Conservation (phyloP, 495 filamentous ascomycete species). For the Penicillium canariense region DNA sequence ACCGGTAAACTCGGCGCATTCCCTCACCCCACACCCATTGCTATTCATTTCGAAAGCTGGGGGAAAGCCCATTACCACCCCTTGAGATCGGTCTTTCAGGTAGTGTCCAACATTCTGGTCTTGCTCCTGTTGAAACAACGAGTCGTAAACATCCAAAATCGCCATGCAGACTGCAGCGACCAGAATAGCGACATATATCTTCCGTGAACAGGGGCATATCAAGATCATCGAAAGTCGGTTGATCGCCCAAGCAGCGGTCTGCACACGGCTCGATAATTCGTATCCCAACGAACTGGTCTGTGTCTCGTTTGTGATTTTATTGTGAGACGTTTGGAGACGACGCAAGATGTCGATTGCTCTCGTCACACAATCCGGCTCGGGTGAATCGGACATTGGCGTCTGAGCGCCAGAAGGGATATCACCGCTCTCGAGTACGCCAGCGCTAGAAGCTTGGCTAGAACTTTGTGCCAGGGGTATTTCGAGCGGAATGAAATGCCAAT, state of each 20-base stretch:
- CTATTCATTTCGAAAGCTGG: neutral
- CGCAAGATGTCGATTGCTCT: constrained; percentile 1
- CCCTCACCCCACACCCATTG: neutral
- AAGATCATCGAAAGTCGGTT: constrained; percentile 14
- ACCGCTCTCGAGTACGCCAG: no score
- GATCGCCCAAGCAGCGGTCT: constrained; percentile 2
- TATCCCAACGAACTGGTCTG: neutral
- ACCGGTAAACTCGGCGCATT: neutral
- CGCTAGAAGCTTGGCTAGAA: neutral
- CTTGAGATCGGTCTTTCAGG: neutral
- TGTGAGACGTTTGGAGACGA: neutral
- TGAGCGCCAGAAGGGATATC: neutral
- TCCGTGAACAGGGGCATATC: constrained; percentile 16
- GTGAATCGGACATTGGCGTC: neutral
- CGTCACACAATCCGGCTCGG: constrained; percentile 6
- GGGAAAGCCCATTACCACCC: neutral
- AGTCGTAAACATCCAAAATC: constrained; percentile 17
- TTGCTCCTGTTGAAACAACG: neutral
- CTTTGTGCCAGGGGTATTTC: neutral
- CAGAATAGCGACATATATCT: constrained; percentile 11
- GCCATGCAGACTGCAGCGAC: constrained; percentile 14
- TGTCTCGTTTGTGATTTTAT: neutral
- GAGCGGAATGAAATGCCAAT: neutral
- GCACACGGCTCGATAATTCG: neutral
- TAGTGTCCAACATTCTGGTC: neutral